phyloP scores from a whole-genome alignment of 1,284 basidiomycete species.

The Meira nashicola region DNA sequence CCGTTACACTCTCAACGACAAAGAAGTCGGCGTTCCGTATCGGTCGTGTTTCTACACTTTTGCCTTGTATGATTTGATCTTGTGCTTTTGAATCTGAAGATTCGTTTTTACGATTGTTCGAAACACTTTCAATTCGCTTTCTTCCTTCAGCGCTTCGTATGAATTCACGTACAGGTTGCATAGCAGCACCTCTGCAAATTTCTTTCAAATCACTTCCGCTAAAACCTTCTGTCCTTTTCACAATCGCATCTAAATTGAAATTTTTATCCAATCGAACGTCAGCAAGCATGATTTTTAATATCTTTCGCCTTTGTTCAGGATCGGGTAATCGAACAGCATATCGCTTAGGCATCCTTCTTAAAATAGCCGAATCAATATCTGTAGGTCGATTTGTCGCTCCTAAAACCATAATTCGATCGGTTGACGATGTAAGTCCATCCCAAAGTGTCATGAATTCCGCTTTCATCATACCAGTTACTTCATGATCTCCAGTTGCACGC shows the following conservation, averaged over 20 bases:
- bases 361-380: conserved; percentile 91
- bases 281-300: conserved; percentile 70
- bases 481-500: conserved; percentile 80
- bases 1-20: neutral
- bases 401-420: conserved; percentile 77
- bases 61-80: neutral
- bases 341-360: conserved; percentile 96
- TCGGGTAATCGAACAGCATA: conserved; percentile 84
- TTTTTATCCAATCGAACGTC: conserved; percentile 59
- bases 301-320: conserved; percentile 74
- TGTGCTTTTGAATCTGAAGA: neutral
- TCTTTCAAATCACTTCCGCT: conserved; percentile 92
- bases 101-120: neutral
- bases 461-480: conserved; percentile 99
- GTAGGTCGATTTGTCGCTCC: conserved; percentile 92
- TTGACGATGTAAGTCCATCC: conserved; percentile 87
- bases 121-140: conserved; percentile 12
- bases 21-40: conserved; percentile 8
- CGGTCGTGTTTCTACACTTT: neutral
- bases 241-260: conserved; percentile 68
- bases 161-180: conserved; percentile 52
- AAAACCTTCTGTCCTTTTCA: conserved; percentile 68
- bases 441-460: conserved; percentile 99
- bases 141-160: conserved; percentile 41
- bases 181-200: conserved; percentile 70